Evolutionary conservation across 2,329 filamentous ascomycete species (phyloP).

Genomic region (Allantophomopsis lycopodina): DNA sequence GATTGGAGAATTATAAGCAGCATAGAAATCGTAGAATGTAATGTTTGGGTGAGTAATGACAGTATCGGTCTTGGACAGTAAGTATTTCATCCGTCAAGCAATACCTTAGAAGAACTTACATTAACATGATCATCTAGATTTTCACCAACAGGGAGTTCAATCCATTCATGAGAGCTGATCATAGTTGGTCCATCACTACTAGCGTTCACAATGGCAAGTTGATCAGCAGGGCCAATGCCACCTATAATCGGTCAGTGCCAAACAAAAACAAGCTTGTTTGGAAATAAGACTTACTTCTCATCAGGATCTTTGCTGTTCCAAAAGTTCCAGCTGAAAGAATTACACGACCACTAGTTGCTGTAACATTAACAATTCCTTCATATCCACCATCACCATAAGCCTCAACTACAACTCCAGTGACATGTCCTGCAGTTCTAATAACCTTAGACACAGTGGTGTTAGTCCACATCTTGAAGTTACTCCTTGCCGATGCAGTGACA

Average conservation of each 20-base stretch:
- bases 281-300: conserved; percentile 18
- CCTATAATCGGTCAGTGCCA: no score
- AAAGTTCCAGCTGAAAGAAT: conserved; percentile 5
- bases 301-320: conserved; percentile 39
- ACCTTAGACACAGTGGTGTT: conserved; percentile 49
- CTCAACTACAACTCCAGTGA: conserved; percentile 45
- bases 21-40: conserved; percentile 48
- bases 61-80: conserved; percentile 38
- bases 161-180: neutral
- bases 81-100: conserved; percentile 23
- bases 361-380: conserved; percentile 45
- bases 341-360: conserved; percentile 32
- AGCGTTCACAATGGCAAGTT: neutral
- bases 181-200: neutral
- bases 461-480: conserved; percentile 50
- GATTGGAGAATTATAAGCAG: conserved; percentile 30
- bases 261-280: conserved; percentile 33
- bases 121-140: conserved; percentile 1
- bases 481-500: conserved; percentile 36
- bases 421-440: conserved; percentile 40
- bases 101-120: no score
- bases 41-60: conserved; percentile 31
- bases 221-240: conserved; percentile 2
- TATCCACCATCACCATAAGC: conserved; percentile 23
- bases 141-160: conserved; percentile 1